Percentiles rank a stretch among this genome's conserved stretches.
These are phyloP conservation scores for Colletotrichum scovillei DNA, from an alignment of 2,329 filamentous ascomycete genomes.

Conservation along the genomic window DNA sequence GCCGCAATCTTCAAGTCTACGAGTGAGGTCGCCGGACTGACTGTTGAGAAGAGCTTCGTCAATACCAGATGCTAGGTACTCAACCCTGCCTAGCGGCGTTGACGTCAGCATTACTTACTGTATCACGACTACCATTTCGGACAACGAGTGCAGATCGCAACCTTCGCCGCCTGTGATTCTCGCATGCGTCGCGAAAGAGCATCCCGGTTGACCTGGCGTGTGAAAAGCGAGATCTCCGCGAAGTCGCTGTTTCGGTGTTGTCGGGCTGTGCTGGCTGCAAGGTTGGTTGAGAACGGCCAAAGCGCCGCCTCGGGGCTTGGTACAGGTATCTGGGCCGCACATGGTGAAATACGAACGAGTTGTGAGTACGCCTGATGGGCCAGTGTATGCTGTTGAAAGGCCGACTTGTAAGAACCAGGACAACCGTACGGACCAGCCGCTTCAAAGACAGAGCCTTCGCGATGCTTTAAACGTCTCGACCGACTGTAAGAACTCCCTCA, in stretches of 20 bases:
- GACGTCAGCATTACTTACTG: conserved; percentile 49
- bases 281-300: conserved; percentile 54
- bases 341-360: conserved; percentile 42
- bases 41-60: conserved; percentile 36
- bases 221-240: conserved; percentile 57
- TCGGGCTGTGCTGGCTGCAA: neutral
- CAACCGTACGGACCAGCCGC: too few species aligned
- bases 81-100: too few species aligned
- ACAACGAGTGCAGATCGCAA: neutral
- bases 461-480: neutral
- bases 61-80: too few species aligned
- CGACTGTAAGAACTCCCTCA: conserved; percentile 16
- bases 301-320: conserved; percentile 56
- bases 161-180: conserved; percentile 48
- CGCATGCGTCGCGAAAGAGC: conserved; percentile 54
- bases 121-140: conserved; percentile 52
- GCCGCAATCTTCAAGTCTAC: conserved; percentile 53
- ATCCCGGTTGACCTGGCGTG: conserved; percentile 51
- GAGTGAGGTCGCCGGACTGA: conserved; percentile 56
- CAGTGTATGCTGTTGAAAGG: neutral
- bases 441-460: too few species aligned
- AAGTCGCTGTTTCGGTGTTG: conserved; percentile 13
- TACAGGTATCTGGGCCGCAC: conserved; percentile 57
- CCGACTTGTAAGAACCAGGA: neutral
- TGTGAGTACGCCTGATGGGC: neutral